phyloP scores from a whole-genome alignment of 805 yeast genomes.

The Yamadazyma sp. region DNA sequence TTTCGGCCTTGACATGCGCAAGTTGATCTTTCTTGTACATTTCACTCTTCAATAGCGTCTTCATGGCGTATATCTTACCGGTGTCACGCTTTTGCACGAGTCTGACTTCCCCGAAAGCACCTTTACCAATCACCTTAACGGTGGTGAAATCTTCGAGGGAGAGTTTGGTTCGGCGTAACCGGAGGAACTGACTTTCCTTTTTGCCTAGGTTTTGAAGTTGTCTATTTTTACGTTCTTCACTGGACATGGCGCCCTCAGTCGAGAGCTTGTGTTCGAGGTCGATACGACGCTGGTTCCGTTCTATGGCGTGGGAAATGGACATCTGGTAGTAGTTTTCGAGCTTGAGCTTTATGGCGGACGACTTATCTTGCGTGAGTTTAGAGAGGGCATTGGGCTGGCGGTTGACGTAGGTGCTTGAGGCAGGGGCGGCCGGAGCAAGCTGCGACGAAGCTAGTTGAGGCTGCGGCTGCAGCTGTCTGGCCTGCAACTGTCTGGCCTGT shows the following conservation, averaged over 20 bases:
- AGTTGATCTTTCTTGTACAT: slow-evolving; percentile 93
- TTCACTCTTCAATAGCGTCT: slow-evolving; percentile 83
- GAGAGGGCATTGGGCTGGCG: slow-evolving; percentile 79
- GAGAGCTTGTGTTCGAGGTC: slow-evolving; percentile 74
- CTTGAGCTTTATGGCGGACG: slow-evolving; percentile 78
- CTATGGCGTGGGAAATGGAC: slow-evolving; percentile 89
- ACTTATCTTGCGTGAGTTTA: slow-evolving; percentile 75
- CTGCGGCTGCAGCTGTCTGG: not conserved
- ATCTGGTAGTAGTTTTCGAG: slow-evolving; percentile 83
- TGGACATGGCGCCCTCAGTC: slow-evolving; percentile 59
- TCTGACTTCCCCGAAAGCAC: slow-evolving; percentile 97
- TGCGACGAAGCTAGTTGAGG: not conserved
- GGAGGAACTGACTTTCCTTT: slow-evolving; percentile 82
- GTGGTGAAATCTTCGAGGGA: slow-evolving; percentile 83
- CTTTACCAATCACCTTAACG: slow-evolving; percentile 91
- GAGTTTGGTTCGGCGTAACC: slow-evolving; percentile 81
- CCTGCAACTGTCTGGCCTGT: not conserved
- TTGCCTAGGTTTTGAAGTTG: slow-evolving; percentile 81
- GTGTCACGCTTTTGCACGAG: slow-evolving; percentile 91
- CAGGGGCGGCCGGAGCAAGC: not conserved
- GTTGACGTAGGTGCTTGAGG: slow-evolving; percentile 59
- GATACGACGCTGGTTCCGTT: slow-evolving; percentile 88
- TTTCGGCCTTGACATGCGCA: slow-evolving; percentile 93
- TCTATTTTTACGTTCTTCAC: slow-evolving; percentile 83
- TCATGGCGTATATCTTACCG: slow-evolving; percentile 93